phyloP scores from a whole-genome alignment of 805 yeast species.

The Nakazawaea wickerhamii region DNA sequence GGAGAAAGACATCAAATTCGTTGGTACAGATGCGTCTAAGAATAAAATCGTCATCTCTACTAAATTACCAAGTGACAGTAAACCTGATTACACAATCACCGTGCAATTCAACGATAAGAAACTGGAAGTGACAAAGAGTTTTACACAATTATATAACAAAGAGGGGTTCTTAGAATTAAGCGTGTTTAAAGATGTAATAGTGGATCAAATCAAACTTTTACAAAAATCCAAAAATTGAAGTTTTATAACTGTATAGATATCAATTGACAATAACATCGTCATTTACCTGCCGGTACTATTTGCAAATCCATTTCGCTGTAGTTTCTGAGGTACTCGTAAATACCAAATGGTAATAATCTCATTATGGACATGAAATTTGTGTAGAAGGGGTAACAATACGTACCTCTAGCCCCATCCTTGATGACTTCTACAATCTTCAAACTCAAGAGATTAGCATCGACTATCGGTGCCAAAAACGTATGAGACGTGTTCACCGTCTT shows the following conservation, averaged over 20 bases:
- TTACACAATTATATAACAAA: slow-evolving; percentile 39
- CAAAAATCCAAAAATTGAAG: slow-evolving; percentile 20
- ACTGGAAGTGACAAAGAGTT: slow-evolving; percentile 23
- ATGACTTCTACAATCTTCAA: slow-evolving; percentile 27
- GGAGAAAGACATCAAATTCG: slow-evolving; percentile 41
- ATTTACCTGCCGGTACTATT: slow-evolving; percentile 2
- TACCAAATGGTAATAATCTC: slow-evolving; percentile 33
- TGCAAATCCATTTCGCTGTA: slow-evolving; percentile 27
- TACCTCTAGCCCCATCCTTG: slow-evolving; percentile 35
- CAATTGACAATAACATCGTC: background rate
- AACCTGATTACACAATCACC: slow-evolving; percentile 38
- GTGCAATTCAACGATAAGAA: slow-evolving; percentile 24
- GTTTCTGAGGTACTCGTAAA: slow-evolving; percentile 27
- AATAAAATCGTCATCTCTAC: slow-evolving; percentile 35
- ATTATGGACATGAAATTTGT: slow-evolving; percentile 39
- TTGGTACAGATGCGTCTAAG: slow-evolving; percentile 31
- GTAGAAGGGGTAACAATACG: slow-evolving; percentile 40
- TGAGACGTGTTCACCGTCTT: slow-evolving; percentile 36
- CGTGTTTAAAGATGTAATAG: slow-evolving; percentile 26
- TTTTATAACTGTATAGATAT: background rate
- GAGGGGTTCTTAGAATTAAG: slow-evolving; percentile 39
- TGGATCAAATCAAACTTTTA: slow-evolving; percentile 13
- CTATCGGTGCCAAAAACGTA: slow-evolving; percentile 43
- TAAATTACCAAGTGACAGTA: slow-evolving; percentile 30
- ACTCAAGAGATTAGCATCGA: slow-evolving; percentile 34